Evolutionary conservation across 257 asterid genomes (phyloP).

Genomic region (Nicotiana tabacum): DNA sequence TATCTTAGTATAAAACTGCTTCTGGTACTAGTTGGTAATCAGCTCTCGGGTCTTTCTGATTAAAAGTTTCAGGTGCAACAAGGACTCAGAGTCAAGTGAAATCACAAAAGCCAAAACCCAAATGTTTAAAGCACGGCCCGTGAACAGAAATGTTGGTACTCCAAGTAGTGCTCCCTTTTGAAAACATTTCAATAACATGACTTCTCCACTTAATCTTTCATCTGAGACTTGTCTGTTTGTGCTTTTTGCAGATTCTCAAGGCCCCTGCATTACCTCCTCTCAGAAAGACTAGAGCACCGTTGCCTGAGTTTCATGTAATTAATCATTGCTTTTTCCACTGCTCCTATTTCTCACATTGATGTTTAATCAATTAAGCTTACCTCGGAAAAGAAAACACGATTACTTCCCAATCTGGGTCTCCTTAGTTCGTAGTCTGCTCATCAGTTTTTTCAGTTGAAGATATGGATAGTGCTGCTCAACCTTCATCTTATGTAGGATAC

Average conservation of each 20-base stretch:
- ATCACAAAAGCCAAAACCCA: conserved; percentile 28
- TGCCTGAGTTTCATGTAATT: conserved; percentile 54
- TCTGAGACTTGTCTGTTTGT: conserved; percentile 2
- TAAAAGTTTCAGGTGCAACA: conserved; percentile 48
- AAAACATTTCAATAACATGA: neutral
- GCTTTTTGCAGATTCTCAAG: conserved; percentile 31
- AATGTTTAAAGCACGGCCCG: conserved; percentile 32
- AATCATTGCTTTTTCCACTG: neutral
- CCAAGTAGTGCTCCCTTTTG: neutral
- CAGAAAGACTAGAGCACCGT: conserved; percentile 37
- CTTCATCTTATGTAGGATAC: conserved; percentile 42
- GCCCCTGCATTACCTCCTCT: conserved; percentile 30
- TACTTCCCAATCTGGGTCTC: neutral
- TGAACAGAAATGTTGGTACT: conserved; percentile 62
- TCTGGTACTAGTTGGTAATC: neutral
- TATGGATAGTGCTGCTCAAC: conserved; percentile 54
- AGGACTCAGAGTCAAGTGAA: conserved; percentile 43
- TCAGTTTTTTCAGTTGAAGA: conserved; percentile 53
- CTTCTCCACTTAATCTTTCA: neutral
- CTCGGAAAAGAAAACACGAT: neutral
- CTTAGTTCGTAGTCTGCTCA: conserved; percentile 6
- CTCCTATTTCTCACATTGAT: neutral
- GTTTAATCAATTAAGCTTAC: neutral
- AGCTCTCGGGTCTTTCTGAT: neutral
- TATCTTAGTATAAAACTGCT: neutral